phyloP scores from a whole-genome alignment of 352 stramenopile species.

The Phytophthora tubulina region DNA sequence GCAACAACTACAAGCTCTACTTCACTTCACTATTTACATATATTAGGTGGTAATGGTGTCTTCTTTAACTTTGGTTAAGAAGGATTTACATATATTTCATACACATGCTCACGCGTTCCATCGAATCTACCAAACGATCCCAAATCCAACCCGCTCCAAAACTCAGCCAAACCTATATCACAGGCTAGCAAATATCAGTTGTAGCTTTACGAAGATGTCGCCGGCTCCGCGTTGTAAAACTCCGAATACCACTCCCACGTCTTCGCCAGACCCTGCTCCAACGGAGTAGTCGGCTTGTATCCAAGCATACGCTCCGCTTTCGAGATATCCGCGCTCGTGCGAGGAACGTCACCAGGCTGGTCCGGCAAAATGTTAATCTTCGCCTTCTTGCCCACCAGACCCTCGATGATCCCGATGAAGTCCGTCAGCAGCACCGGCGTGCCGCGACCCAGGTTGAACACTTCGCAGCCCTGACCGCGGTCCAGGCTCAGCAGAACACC shows the following conservation, averaged over 20 bases:
- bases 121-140: too few species aligned
- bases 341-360: conserved; percentile 96
- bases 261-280: conserved; percentile 93
- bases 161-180: not conserved
- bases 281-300: conserved; percentile 94
- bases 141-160: too few species aligned
- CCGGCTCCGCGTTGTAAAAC: conserved; percentile 47
- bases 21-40: too few species aligned
- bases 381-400: conserved; percentile 93
- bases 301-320: conserved; percentile 96
- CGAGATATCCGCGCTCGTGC: conserved; percentile 96
- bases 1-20: too few species aligned
- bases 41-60: too few species aligned
- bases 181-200: too few species aligned
- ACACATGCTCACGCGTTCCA: too few species aligned
- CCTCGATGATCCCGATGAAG: conserved; percentile 97
- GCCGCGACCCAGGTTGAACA: conserved; percentile 98
- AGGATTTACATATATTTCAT: too few species aligned
- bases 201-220: not conserved
- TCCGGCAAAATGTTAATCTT: conserved; percentile 95
- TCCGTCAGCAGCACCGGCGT: conserved; percentile 92
- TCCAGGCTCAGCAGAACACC: conserved; percentile 90
- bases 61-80: too few species aligned
- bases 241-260: conserved; percentile 95
- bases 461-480: conserved; percentile 87